Percentiles rank a stretch among this genome's conserved stretches.
These are phyloP conservation scores for Potentilla sterilis DNA, from an alignment of 306 rosid species.

Conservation along the genomic window DNA sequence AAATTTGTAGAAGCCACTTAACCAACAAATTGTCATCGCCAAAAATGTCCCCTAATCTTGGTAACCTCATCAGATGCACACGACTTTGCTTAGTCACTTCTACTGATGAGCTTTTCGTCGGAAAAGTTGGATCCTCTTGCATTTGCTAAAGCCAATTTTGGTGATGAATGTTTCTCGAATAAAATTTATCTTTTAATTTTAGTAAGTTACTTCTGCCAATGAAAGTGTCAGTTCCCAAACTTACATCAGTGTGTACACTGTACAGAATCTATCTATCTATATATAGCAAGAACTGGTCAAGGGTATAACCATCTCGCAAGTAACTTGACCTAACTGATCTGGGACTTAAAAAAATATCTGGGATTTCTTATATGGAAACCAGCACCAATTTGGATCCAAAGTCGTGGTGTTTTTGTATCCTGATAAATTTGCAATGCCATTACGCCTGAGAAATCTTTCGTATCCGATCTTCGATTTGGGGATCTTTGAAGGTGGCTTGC, in stretches of 20 bases:
- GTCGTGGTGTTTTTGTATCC: background rate
- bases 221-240: background rate
- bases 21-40: background rate
- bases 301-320: background rate
- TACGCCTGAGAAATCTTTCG: background rate
- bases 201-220: background rate
- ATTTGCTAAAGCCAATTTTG: background rate
- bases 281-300: background rate
- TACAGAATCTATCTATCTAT: background rate
- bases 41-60: background rate
- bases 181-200: background rate
- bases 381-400: background rate
- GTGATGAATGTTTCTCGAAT: background rate
- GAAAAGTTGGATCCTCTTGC: background rate
- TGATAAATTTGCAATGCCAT: background rate
- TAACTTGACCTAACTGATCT: background rate
- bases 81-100: background rate
- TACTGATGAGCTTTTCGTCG: background rate
- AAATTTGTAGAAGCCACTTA: too few species aligned
- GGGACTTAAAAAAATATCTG: background rate
- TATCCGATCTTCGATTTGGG: conserved; percentile 4
- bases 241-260: background rate
- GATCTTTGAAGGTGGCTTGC: conserved; percentile 22
- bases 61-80: background rate
- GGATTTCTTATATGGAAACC: background rate